These are phyloP conservation scores for Trichophyton verrucosum DNA, from an alignment of 2,329 filamentous ascomycete genomes.

Conservation along the genomic window DNA sequence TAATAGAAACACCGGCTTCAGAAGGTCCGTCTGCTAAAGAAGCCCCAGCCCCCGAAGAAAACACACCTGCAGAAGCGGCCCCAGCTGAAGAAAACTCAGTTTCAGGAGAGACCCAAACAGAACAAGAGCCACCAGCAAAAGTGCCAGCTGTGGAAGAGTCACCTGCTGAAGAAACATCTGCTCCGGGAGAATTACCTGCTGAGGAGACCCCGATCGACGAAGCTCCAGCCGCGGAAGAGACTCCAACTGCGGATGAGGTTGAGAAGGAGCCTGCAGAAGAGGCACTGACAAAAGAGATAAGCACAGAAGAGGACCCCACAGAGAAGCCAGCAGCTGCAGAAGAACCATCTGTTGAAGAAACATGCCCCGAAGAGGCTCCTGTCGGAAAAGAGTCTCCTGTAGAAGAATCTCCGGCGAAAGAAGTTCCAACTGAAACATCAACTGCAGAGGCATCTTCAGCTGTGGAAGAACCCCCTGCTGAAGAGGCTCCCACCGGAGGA, in stretches of 20 bases:
- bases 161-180: conserved; percentile 5
- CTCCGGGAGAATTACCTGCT: not conserved
- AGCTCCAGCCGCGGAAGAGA: not conserved
- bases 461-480: too few species aligned
- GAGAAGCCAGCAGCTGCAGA: not conserved
- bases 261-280: not conserved
- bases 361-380: too few species aligned
- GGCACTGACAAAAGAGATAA: too few species aligned
- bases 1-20: conserved; percentile 6
- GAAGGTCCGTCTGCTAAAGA: conserved; percentile 8
- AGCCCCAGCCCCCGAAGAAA: conserved; percentile 1
- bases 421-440: too few species aligned
- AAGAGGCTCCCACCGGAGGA: too few species aligned
- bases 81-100: conserved; percentile 5
- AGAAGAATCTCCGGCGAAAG: too few species aligned
- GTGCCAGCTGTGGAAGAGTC: conserved; percentile 8
- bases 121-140: conserved; percentile 5
- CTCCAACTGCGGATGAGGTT: not conserved
- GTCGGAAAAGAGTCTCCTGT: too few species aligned
- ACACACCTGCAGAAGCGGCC: conserved; percentile 5
- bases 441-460: too few species aligned
- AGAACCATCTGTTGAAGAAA: not conserved
- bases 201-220: not conserved
- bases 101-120: not conserved
- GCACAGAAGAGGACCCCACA: too few species aligned